Base-by-base conservation (phyloP, 352 stramenopile genomes). In the Phytophthora uliginosa region DNA sequence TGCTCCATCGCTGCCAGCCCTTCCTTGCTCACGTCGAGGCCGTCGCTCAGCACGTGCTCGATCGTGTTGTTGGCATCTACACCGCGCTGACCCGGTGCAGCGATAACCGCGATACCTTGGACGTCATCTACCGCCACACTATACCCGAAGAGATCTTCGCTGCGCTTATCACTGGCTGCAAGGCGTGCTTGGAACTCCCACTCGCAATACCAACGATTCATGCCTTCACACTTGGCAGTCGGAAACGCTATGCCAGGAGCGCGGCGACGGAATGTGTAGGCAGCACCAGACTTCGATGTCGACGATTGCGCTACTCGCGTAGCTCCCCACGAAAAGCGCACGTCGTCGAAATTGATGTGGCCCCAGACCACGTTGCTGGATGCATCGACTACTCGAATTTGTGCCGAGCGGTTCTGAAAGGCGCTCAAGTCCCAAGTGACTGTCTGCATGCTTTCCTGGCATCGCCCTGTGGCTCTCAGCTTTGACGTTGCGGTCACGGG, bases 321-420 rank as follows among this genome's bases (percentile, higher is more conserved):
- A 42, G 68, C 59, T 55, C 76, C 76, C 97, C 97, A 99, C 60
- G 84, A 93, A 69, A 99, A 99, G 2, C 85, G 66, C 15, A 99
- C 95, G 45, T 99, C 82, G 77, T 99, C 97, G 47, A 99, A 97
- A 73, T 98, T 99, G 63, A 99, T 99, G 72, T 99, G 96, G 33
- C 95, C 96, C 96, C 97, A 99, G 36, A 88, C 81, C 0, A 77
- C 65, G 53, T 74, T 92, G 18, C 84, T 95, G 0, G 88, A 93
- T 10, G 82, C 86, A 62, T 99, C 98, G 7, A 99, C 97, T 20
- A 99, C 94, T 34, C 96, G 84, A n/a, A 99, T 87, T 47, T 98
- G 86, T 36, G 86, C 96, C 8, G 90, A 88, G 45, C 89, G 86
- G 59, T 95, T 91, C 33, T 81, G 69, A 71, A 95, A 99, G 6